Base-by-base conservation (phyloP, 371 early-diverging fungal genomes). In the Mucor piriformis region DNA sequence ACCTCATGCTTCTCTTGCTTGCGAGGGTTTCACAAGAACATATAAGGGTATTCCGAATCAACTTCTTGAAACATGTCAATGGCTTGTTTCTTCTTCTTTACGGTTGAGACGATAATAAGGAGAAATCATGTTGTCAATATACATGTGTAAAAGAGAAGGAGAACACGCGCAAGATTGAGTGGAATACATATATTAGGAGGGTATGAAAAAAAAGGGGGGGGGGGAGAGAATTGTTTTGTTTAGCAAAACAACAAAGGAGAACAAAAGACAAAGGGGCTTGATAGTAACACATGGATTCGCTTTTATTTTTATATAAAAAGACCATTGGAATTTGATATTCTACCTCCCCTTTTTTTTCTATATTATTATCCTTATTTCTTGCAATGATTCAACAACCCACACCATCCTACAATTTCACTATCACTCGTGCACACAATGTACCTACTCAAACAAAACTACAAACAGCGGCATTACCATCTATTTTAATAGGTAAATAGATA, bases 371-470 rank as follows among this genome's bases (percentile, higher is more conserved):
- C 21, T 21, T 34, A 44, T 37, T 33, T 37, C 2, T 21, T 32
- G 16, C n/a, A 21, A 66, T 66, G 66, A 55, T 66, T 53, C 66
- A 66, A 53, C 57, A 66, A 42, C 63, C 51, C 20, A 33, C 60
- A 34, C 63, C 58, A 1, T 29, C 47, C 3, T 60, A 43, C 50
- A 62, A 62, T 18, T 57, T 63, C n/a, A 29, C 57, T 18, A 49
- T 57, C 13, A 57, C 53, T 11, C 56, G 49, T 38, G 20, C 57
- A 1, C 56, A 61, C 37, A 15, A 54, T 33, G 18, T 33, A 43
- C 20, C 50, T 2, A 43, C 40, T 33, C 15, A 34, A 33, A 18
- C 40, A 34, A 49, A 35, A 35, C 4, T 44, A 48, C 13, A 27
- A 27, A 24, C 24, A 13, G 13, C 20, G 7, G 44, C 35, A 32